Evolutionary conservation across 2,329 filamentous ascomycete genomes (phyloP).

Genomic region (Endoconidiophora polonica): DNA sequence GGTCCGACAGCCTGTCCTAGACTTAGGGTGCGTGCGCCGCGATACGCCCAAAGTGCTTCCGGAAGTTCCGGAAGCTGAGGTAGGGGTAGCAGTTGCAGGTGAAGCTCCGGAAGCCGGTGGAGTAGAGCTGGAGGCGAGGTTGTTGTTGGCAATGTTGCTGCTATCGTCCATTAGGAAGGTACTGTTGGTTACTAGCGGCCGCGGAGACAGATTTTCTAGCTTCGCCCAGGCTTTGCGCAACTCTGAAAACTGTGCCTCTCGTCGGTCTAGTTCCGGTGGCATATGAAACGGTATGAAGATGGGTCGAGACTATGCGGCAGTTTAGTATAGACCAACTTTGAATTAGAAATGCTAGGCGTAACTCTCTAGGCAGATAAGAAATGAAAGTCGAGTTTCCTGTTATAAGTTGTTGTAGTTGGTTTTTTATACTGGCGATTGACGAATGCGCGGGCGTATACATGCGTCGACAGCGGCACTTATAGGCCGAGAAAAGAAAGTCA

Average conservation of each 20-base stretch:
- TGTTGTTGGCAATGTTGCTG: neutral
- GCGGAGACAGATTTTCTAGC: constrained; percentile 1
- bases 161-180: neutral
- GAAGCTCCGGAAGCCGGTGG: neutral
- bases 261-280: too few relatives aligned
- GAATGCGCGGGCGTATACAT: too few relatives aligned
- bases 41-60: constrained; percentile 2
- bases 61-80: neutral
- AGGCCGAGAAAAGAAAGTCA: too few relatives aligned
- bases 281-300: too few relatives aligned
- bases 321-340: too few relatives aligned
- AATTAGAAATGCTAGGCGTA: too few relatives aligned
- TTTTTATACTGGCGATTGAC: too few relatives aligned
- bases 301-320: too few relatives aligned
- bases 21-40: constrained; percentile 9
- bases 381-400: too few relatives aligned
- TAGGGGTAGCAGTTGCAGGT: neutral
- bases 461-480: too few relatives aligned
- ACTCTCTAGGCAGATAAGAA: too few relatives aligned
- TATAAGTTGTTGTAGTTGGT: too few relatives aligned
- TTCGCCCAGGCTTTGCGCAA: constrained; percentile 7
- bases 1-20: constrained; percentile 13
- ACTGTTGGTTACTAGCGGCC: constrained; percentile 1
- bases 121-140: neutral
- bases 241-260: constrained; percentile 5